Conservation (phyloP, 2,329 filamentous ascomycete species). For the Lecanicillium sp. region DNA sequence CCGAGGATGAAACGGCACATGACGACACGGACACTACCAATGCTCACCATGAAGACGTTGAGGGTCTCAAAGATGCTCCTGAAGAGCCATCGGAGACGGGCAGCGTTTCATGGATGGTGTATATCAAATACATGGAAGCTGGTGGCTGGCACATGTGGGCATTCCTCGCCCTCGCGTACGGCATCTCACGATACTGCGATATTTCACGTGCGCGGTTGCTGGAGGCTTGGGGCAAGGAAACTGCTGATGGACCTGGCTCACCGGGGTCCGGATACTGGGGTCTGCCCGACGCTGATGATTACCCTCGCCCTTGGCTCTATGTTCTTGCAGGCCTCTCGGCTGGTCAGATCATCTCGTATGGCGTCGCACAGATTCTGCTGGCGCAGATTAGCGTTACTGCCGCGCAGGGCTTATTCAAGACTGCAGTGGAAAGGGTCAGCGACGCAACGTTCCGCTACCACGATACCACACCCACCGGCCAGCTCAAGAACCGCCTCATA, state of each 20-base stretch:
- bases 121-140: constrained; percentile 79
- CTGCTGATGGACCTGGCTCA: constrained; percentile 10
- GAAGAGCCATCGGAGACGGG: constrained; percentile 43
- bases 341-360: constrained; percentile 49
- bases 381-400: constrained; percentile 74
- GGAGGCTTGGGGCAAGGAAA: constrained; percentile 74
- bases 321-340: constrained; percentile 61
- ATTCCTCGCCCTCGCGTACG: constrained; percentile 53
- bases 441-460: constrained; percentile 84
- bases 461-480: constrained; percentile 80
- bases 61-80: constrained; percentile 17
- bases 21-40: constrained; percentile 18
- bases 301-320: constrained; percentile 68
- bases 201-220: constrained; percentile 72
- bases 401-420: constrained; percentile 65
- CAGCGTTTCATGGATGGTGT: constrained; percentile 66
- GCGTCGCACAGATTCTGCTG: constrained; percentile 58
- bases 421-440: constrained; percentile 66
- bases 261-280: constrained; percentile 17
- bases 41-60: constrained; percentile 13
- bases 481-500: constrained; percentile 86
- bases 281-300: constrained; percentile 53
- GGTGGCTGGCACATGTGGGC: constrained; percentile 70
- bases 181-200: constrained; percentile 54
- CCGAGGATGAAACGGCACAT: constrained; percentile 19